Base-by-base conservation (phyloP, 371 early-diverging fungal genomes). In the Rhizopus arrhizus region DNA sequence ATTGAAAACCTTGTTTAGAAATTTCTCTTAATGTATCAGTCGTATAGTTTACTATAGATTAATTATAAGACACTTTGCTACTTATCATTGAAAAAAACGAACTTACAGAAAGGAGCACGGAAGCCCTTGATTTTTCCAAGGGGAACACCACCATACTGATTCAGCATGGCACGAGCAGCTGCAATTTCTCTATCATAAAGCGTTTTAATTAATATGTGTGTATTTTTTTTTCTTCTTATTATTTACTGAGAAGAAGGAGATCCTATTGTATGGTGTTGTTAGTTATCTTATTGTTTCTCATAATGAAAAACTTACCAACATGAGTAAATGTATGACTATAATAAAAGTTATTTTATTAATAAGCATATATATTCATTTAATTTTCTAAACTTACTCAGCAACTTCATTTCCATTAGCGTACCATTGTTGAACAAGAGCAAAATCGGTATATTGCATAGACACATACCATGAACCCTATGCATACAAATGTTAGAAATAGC, bases 361-460 rank as follows among this genome's bases (percentile, higher is more conserved):
- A 43, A 29, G 16, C 34, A 58, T 16, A 34, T 13, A 53, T 47
- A 34, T n/a, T 41, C 4, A 6, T 38, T 31, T 45, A 46, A 0
- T 43, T 43, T 13, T 11, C n/a, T 29, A 48, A 29, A 46, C 73
- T 77, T 83, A 83, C 75, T 82, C 80, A 9, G 86, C 88, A 16
- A 88, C 82, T 66, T 90, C 91, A 61, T 89, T 79, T 49, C 89
- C 89, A 32, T 82, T 74, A 46, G 88, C 89, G 51, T 89, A 88
- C 87, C 87, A 88, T 59, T 85, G 82, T 54, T 87, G 84, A 36
- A 88, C 82, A 41, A 87, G 68, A 13, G 84, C 72, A 58, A 81
- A 88, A 64, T 91, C 85, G 5, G 87, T 83, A 56, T 89, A 89
- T 36, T 80, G 65, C 68, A 82, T 86, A 34, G 85, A 85, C 13